Evolutionary conservation across 129 eudicot genomes (phyloP), one percentile per base, ranked within the genome.

Genomic region (Tagetes patula): DNA sequence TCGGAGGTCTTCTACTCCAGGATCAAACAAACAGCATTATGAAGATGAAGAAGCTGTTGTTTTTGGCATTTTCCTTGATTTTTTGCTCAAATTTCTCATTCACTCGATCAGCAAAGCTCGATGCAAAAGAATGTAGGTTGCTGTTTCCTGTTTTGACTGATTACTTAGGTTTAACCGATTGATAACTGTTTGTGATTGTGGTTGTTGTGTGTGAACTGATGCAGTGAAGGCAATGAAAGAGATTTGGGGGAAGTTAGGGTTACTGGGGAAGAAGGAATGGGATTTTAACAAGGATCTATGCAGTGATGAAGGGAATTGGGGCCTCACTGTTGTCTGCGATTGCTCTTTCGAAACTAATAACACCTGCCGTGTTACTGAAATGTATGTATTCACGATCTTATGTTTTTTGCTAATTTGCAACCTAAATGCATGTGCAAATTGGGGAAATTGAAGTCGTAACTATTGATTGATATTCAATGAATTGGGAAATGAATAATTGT

Each of bases 281-380:
- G 81, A 85, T 55, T 76, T 87, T 64, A 76, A 63, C 77, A 78
- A 66, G 58, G 84, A 91, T 78, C 97, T 91, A 0, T 91, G 97
- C 76, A 84, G 84, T 67, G 70, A 76, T 13, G 83, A 78, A 80
- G 97, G 95, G 40, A 80, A 72, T 63, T 91, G 95, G 97, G 84
- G 81, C 0, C 10, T 65, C 74, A 69, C 69, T 46, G 85, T 87
- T 63, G 46, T 52, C 30, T 91, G 95, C 69, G 84, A 85, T 79
- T 91, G 96, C 55, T 49, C 87, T 48, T 80, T 89, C 52, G 39
- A 86, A 53, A 43, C 20, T 61, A 87, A 83, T 78, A 53, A 85
- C 43, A 77, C 91, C 56, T 90, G 96, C 72, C 95, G 72, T 59
- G 79, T 90, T 38, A 50, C 74, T 49, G 14, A 75, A 50, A 82